Percentiles rank a stretch among this genome's conserved stretches.
Evolutionary conservation across 768 basidiomycete genomes (phyloP).

Genomic region (Termitomyces heimii): DNA sequence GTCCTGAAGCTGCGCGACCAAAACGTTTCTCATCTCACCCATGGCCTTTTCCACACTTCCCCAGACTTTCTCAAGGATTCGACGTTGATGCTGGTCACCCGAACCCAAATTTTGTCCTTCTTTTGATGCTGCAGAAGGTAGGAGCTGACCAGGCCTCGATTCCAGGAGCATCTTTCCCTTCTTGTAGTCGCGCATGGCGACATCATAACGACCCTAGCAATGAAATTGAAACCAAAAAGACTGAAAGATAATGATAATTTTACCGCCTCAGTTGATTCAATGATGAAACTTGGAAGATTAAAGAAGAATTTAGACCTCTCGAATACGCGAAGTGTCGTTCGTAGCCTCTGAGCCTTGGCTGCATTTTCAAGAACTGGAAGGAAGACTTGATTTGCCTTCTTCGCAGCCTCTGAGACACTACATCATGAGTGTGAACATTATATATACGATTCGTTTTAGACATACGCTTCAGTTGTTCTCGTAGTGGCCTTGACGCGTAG

Average conservation of each 20-base stretch:
- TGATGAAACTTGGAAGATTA: conserved; percentile 88
- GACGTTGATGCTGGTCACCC: conserved; percentile 76
- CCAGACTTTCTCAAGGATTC: conserved; percentile 97
- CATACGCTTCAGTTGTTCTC: conserved; percentile 82
- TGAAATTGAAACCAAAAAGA: not conserved
- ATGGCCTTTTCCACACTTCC: conserved; percentile 90
- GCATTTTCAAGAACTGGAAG: conserved; percentile 94
- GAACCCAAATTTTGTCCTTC: conserved; percentile 43
- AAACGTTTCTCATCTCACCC: conserved; percentile 77
- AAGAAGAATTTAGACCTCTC: conserved; percentile 98
- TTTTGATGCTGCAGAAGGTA: conserved; percentile 61
- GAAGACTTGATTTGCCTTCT: conserved; percentile 93
- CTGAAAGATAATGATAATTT: conserved; percentile 20
- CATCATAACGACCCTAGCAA: conserved; percentile 83
- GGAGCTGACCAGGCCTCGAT: conserved; percentile 80
- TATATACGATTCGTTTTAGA: not conserved
- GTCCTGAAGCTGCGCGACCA: conserved; percentile 79
- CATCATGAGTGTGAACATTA: not conserved
- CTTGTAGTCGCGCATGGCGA: conserved; percentile 93
- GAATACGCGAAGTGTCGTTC: conserved; percentile 90
- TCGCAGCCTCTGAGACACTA: conserved; percentile 62
- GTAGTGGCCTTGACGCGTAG: conserved; percentile 75
- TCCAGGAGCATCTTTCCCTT: conserved; percentile 91
- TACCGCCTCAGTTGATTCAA: conserved; percentile 87
- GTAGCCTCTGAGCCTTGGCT: conserved; percentile 87